Evolutionary conservation across 2,329 filamentous ascomycete species (phyloP).

Genomic region (Aspergillus fijiensis): DNA sequence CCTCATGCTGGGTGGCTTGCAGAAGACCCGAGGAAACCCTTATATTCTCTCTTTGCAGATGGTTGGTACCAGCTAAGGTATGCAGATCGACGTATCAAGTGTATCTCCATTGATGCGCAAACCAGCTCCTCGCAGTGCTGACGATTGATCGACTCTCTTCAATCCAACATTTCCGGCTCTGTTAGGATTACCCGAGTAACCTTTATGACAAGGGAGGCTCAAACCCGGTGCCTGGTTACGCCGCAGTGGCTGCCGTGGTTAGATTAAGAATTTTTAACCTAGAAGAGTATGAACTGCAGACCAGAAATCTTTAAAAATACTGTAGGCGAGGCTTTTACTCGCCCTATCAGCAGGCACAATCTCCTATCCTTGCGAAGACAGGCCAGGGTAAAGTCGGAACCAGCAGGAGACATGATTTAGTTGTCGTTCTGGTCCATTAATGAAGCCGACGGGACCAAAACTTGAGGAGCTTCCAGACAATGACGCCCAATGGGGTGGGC

Average conservation of each 20-base stretch:
- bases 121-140: neutral
- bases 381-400: neutral
- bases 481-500: neutral
- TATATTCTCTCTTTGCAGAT: no score
- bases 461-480: neutral
- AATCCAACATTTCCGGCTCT: neutral
- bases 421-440: neutral
- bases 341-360: neutral
- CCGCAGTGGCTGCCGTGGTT: neutral
- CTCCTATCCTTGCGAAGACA: neutral
- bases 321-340: neutral
- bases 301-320: neutral
- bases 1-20: neutral
- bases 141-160: neutral
- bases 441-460: neutral
- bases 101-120: neutral
- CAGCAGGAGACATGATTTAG: neutral
- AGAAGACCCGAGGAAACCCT: neutral
- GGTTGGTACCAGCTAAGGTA: neutral
- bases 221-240: neutral
- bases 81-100: neutral
- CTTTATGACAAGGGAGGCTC: neutral
- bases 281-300: neutral
- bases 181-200: neutral
- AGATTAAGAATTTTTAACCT: neutral